These are phyloP conservation scores for Corniculantispora saksenae DNA, from an alignment of 2,329 filamentous ascomycete genomes.

Conservation along the genomic window DNA sequence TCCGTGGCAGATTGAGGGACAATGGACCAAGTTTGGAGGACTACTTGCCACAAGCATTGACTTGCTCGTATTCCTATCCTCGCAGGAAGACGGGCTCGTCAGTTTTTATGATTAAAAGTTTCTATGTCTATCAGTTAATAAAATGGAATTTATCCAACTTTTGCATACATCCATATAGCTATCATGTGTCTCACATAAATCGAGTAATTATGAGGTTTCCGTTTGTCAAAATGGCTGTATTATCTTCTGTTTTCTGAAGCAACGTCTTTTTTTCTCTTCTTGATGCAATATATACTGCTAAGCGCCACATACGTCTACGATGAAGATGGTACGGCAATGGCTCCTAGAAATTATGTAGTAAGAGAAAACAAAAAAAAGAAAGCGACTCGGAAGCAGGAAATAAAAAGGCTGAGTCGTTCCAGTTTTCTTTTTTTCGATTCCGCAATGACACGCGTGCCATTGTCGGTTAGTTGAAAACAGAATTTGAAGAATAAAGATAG, in stretches of 20 bases:
- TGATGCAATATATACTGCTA: constrained; percentile 1
- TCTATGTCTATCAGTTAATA: background rate
- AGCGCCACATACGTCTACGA: constrained; percentile 11
- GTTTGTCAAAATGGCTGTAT: background rate
- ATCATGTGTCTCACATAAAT: too few species aligned
- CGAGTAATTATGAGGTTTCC: too few species aligned
- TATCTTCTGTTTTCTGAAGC: background rate
- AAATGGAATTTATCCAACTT: constrained; percentile 2
- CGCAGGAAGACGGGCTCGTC: constrained; percentile 34
- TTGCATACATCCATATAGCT: too few species aligned
- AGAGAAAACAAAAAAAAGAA: background rate
- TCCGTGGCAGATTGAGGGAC: constrained; percentile 54
- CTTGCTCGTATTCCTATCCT: constrained; percentile 35
- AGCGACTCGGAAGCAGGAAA: too few species aligned
- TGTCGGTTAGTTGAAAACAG: background rate
- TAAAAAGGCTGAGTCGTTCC: too few species aligned
- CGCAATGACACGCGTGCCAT: background rate
- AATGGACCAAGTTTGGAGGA: constrained; percentile 63
- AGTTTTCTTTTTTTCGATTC: too few species aligned
- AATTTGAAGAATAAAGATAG: too few species aligned
- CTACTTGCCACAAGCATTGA: constrained; percentile 46
- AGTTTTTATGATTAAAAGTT: constrained; percentile 12
- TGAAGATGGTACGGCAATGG: background rate
- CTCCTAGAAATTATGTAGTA: background rate
- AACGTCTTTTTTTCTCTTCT: background rate